Percentiles rank a stretch among this genome's conserved stretches.
phyloP scores from a whole-genome alignment of 352 stramenopile species.

The Peronosclerospora sorghi region DNA sequence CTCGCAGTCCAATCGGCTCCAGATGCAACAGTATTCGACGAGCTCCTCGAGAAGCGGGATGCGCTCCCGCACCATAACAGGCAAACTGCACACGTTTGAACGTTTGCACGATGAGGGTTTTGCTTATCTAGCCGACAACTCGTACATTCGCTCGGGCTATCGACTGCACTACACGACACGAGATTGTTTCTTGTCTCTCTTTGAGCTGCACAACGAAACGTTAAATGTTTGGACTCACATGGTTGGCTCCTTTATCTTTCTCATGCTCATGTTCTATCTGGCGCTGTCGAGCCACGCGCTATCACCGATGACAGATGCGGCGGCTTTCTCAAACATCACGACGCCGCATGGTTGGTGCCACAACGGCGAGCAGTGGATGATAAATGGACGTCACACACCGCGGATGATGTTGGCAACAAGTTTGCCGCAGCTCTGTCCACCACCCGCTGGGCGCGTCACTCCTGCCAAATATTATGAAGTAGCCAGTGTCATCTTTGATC shows the following conservation, averaged over 20 bases:
- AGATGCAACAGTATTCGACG: not conserved
- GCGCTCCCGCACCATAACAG: not conserved
- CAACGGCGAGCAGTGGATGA: conserved; percentile 24
- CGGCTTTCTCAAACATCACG: conserved; percentile 5
- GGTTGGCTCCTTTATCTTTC: conserved; percentile 77
- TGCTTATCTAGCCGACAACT: conserved; percentile 75
- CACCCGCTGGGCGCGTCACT: conserved; percentile 10
- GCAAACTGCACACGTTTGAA: conserved; percentile 60
- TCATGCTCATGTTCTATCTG: conserved; percentile 66
- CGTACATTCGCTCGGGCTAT: conserved; percentile 81
- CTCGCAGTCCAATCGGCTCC: conserved; percentile 2
- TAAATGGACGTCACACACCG: conserved; percentile 36
- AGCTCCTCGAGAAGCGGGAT: not conserved
- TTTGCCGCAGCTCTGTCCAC: conserved; percentile 35
- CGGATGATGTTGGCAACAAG: conserved; percentile 30
- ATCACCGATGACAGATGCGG: conserved; percentile 3
- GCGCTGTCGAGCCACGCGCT: conserved; percentile 45
- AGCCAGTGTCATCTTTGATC: conserved; percentile 67
- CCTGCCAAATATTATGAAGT: conserved; percentile 61
- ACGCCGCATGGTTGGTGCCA: conserved; percentile 23
- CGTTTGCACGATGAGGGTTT: conserved; percentile 70
- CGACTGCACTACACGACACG: conserved; percentile 70
- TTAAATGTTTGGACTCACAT: conserved; percentile 86
- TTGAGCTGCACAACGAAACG: conserved; percentile 85
- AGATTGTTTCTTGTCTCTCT: conserved; percentile 72